Base-by-base conservation (phyloP, 495 filamentous ascomycete genomes). In the Eremomyces bilateralis region DNA sequence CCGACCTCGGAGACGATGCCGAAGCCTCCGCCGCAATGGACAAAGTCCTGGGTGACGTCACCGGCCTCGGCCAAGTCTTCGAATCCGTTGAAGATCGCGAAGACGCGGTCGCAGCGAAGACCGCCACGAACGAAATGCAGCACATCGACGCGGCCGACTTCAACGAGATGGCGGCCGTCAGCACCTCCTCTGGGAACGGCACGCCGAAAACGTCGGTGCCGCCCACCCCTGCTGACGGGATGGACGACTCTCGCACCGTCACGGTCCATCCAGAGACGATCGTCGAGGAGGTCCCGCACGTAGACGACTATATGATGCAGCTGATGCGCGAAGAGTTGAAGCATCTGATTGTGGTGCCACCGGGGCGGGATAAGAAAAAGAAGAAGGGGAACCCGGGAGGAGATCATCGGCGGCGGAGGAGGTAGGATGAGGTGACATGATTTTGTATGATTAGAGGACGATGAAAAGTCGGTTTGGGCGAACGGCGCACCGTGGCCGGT, bases 271-370 rank as follows among this genome's bases (percentile, higher is more conserved):
- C n/a, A n/a, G 11, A 8, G 30, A 15, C 11, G 30, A 15, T 16
- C 8, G 8, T 13, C 24, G 15, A 33, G 30, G 16, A 8, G 10
- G 16, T 8, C 8, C 36, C 37, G 19, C 63, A 69, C 40, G 64
- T 90, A 19, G 85, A 97, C 46, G 79, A 85, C 28, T 92, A 81
- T 48, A 80, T 95, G 68, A n/a, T n/a, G n/a, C n/a, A n/a, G n/a
- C n/a, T n/a, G n/a, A n/a, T n/a, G n/a, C n/a, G n/a, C n/a, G n/a
- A n/a, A n/a, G n/a, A n/a, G n/a, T n/a, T n/a, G n/a, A n/a, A n/a
- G n/a, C n/a, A n/a, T n/a, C n/a, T n/a, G n/a, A n/a, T n/a, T n/a
- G n/a, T n/a, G n/a, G n/a, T n/a, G n/a, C n/a, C n/a, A n/a, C n/a
- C n/a, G n/a, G n/a, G n/a, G n/a, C n/a, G n/a, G n/a, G n/a, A n/a